Evolutionary conservation across 1,139 yeast genomes (phyloP).

Genomic region (Scheffersomyces parashehatae): DNA sequence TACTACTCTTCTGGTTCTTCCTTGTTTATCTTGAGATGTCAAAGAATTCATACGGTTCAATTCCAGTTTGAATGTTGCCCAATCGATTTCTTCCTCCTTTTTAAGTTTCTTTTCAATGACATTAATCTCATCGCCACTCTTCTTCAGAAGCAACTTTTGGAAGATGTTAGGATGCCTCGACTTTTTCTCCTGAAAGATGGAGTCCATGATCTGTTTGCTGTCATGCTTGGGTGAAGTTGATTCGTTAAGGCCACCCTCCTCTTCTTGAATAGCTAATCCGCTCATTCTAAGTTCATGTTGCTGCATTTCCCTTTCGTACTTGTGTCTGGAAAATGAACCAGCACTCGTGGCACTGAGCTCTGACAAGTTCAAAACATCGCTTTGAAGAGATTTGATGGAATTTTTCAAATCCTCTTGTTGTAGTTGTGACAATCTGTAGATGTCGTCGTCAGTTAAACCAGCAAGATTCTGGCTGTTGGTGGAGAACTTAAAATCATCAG

Average conservation of each 20-base stretch:
- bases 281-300: slow-evolving; percentile 23
- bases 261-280: slow-evolving; percentile 20
- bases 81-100: slow-evolving; percentile 35
- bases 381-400: slow-evolving; percentile 45
- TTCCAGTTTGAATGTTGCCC: slow-evolving; percentile 50
- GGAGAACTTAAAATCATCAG: slow-evolving; percentile 39
- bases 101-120: slow-evolving; percentile 38
- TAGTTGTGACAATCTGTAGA: slow-evolving; percentile 28
- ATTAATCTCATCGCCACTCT: slow-evolving; percentile 28
- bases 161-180: slow-evolving; percentile 53
- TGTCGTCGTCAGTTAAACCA: slow-evolving; percentile 29
- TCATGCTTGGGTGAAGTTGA: slow-evolving; percentile 1
- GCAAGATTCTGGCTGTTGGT: slow-evolving; percentile 18
- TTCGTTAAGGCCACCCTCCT: slow-evolving; percentile 1
- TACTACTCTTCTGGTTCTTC: slow-evolving; percentile 68
- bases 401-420: slow-evolving; percentile 43
- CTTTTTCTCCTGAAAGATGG: slow-evolving; percentile 48
- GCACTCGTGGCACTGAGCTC: slow-evolving; percentile 90
- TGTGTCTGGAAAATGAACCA: slow-evolving; percentile 78
- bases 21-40: slow-evolving; percentile 66
- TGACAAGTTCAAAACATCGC: slow-evolving; percentile 51
- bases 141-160: slow-evolving; percentile 48
- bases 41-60: slow-evolving; percentile 77
- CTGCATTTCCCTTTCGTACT: slow-evolving; percentile 45
- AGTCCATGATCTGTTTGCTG: slow-evolving; percentile 13